Base-by-base conservation (phyloP, 2,329 filamentous ascomycete genomes). In the Domatiomyces globalis region DNA sequence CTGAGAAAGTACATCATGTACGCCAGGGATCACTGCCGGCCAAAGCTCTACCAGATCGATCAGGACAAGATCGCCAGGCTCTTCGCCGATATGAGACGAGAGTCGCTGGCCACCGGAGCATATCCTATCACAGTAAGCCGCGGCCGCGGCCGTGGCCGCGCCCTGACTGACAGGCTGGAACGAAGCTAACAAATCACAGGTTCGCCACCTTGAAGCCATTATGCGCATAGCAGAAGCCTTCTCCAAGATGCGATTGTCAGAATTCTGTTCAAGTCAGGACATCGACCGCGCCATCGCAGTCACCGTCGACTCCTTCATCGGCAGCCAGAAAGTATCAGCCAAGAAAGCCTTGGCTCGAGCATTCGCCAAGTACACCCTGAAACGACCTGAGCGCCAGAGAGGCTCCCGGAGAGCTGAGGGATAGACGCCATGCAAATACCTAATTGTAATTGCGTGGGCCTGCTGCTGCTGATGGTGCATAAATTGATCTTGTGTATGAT, bases 251-350 rank as follows among this genome's bases (percentile, higher is more conserved):
- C 84, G 92, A 12, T 75, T 98, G n/a, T 92, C 86, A 0, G 92
- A 98, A 60, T 96, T 95, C 73, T 95, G 90, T 69, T 84, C 84
- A 5, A 72, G 85, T 1, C 79, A 85, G 54, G 92, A 98, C 64
- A 95, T 98, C 61, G 92, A 98, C 69, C 87, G 92, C 44, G 92
- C 92, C 52, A 98, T 98, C 63, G 87, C 89, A 12, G 92, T 98
- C 5, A 94, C 92, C 0, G 87, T 98, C 2, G 89, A 96, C 59
- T 94, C 86, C 51, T 98, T 98, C 64, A 87, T 98, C 44, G 87
- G 85, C 55, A 94, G 86, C 62, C 92, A 98, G 67, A 98, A 98
- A 73, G 81, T 96, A 62, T 94, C 87, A 71, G 92, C 87, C 71
- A 98, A 96, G 78, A 95, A 95, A 75, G 88, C 92, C 15, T 77